Evolutionary conservation across 2,329 filamentous ascomycete genomes (phyloP).

Genomic region (Aureobasidium sp.): DNA sequence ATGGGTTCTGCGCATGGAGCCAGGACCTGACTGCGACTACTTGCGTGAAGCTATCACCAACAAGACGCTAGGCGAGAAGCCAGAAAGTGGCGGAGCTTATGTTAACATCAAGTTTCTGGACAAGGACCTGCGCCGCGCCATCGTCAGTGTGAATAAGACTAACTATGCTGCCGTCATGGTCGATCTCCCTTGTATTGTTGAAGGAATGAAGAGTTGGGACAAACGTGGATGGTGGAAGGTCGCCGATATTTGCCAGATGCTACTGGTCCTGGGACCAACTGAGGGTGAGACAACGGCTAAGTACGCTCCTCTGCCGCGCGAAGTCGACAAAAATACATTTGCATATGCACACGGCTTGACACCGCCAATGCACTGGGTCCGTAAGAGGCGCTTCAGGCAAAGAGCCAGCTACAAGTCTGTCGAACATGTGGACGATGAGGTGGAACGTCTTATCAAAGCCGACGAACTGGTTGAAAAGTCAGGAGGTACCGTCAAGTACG

Average conservation of each 20-base stretch:
- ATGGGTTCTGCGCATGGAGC: slow-evolving; percentile 80
- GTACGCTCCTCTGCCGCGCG: slow-evolving; percentile 56
- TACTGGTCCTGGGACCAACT: slow-evolving; percentile 67
- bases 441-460: slow-evolving; percentile 63
- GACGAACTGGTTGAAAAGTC: slow-evolving; percentile 51
- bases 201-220: slow-evolving; percentile 92
- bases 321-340: slow-evolving; percentile 60
- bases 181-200: slow-evolving; percentile 78
- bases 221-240: slow-evolving; percentile 80
- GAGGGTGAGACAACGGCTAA: slow-evolving; percentile 46
- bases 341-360: slow-evolving; percentile 81
- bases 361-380: slow-evolving; percentile 78
- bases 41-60: slow-evolving; percentile 69
- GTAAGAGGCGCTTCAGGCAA: slow-evolving; percentile 76
- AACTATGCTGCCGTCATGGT: slow-evolving; percentile 73
- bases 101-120: slow-evolving; percentile 75
- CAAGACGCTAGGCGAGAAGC: slow-evolving; percentile 63
- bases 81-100: slow-evolving; percentile 62
- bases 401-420: slow-evolving; percentile 76
- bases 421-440: slow-evolving; percentile 73
- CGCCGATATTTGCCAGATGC: slow-evolving; percentile 82
- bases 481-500: slow-evolving; percentile 49
- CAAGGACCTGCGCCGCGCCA: slow-evolving; percentile 62
- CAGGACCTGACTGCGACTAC: slow-evolving; percentile 79
- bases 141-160: slow-evolving; percentile 61